Base-by-base conservation (phyloP, 2,329 filamentous ascomycete species). In the Exserohilum rostratum region DNA sequence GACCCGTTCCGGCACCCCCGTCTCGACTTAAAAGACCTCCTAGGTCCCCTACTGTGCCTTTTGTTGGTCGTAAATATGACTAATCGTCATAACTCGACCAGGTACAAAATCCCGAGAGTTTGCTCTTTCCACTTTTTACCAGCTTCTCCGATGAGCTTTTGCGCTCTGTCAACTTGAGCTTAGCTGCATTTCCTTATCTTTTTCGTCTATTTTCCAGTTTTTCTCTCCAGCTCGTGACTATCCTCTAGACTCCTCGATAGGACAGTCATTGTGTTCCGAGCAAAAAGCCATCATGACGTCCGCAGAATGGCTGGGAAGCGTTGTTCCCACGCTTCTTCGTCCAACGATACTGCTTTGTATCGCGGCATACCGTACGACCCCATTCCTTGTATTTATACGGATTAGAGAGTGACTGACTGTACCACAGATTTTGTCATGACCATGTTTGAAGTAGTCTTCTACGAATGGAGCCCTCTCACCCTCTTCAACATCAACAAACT, bases 401-500 rank as follows among this genome's bases (percentile, higher is more conserved):
- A 2, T 12, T n/a, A 2, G 3, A 3, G 5, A 18, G 7, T n/a
- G 10, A 29, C 51, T 59, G 15, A 59, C 39, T 15, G 2, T 6
- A 3, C 9, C 7, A 17, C 43, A 75, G 73, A 75, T 48, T 75
- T 74, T 49, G 35, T 66, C 20, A 69, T 74, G 66, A 74, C 71
- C 5, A 55, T 73, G 13, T 45, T 74, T 29, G 67, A 74, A 59
- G 59, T 66, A 33, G 48, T 70, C 27, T 66, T 72, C 35, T 12
- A 70, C 18, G 66, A 73, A 10, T 66, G 54, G 50, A 57, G 60
- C 22, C 72, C 71, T 5, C 50, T 57, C 29, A 52, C 66, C 6
- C 64, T 75, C 17, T 54, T 73, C 60, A 61, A 71, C 25, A 45
- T 74, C 33, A 66, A 64, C 12, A 55, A 61, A 6, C 57, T 76